Conservation (phyloP, 2,329 filamentous ascomycete species). For the Neonectria coccinea region DNA sequence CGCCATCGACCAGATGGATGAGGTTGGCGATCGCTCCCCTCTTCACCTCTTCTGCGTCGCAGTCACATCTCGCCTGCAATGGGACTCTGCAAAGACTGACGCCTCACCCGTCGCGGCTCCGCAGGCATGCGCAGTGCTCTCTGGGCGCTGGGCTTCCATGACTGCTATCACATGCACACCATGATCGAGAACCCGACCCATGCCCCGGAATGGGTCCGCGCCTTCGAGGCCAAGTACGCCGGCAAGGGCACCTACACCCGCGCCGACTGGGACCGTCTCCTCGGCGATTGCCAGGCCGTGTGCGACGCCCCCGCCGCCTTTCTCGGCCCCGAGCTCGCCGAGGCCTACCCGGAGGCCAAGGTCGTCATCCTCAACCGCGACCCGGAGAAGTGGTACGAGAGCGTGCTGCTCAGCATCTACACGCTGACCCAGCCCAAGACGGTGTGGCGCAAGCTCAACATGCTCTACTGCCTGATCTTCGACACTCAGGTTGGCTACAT, state of each 20-base stretch:
- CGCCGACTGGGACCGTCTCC: constrained; percentile 59
- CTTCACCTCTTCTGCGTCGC: not conserved
- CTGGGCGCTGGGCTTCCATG: constrained; percentile 51
- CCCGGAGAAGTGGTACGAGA: constrained; percentile 51
- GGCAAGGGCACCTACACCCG: constrained; percentile 49
- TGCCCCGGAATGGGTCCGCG: constrained; percentile 47
- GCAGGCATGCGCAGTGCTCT: constrained; percentile 51
- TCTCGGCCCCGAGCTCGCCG: constrained; percentile 53
- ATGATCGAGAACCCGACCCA: constrained; percentile 45
- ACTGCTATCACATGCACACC: constrained; percentile 53
- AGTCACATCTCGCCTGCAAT: not conserved
- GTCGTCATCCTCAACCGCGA: constrained; percentile 55
- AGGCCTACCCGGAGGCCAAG: constrained; percentile 51
- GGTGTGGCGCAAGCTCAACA: constrained; percentile 40
- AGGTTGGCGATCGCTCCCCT: constrained; percentile 9
- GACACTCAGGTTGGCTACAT: constrained; percentile 43
- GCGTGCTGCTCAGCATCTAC: constrained; percentile 48
- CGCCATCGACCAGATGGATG: constrained; percentile 19
- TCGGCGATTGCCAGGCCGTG: constrained; percentile 62
- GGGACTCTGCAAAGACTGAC: constrained; percentile 1
- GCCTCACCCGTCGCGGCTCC: constrained; percentile 24
- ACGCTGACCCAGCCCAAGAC: constrained; percentile 40
- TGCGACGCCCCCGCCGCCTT: constrained; percentile 69
- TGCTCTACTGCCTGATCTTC: constrained; percentile 48
- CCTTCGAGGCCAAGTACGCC: constrained; percentile 50